Evolutionary conservation across 1,139 yeast genomes (phyloP).

Genomic region (Sugiyamaella novakii): DNA sequence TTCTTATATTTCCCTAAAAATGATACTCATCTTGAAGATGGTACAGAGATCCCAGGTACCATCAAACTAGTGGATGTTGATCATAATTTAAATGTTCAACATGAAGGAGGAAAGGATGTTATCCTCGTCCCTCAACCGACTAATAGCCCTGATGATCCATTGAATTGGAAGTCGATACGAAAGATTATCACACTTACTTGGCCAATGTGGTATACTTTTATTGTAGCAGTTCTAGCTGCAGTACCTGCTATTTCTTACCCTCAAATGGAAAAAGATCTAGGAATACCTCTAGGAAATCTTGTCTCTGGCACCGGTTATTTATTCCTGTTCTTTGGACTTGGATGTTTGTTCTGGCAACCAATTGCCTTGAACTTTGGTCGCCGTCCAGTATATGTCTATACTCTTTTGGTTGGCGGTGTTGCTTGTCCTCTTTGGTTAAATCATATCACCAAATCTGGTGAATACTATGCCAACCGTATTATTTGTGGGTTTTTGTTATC

Average conservation of each 20-base stretch:
- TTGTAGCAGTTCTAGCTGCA: conserved; percentile 51
- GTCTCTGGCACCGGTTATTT: conserved; percentile 56
- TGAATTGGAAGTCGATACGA: conserved; percentile 48
- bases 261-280: conserved; percentile 41
- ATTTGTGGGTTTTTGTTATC: conserved; percentile 54
- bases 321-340: conserved; percentile 52
- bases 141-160: conserved; percentile 53
- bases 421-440: conserved; percentile 36
- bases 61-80: conserved; percentile 57
- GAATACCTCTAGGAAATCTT: conserved; percentile 46
- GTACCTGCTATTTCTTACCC: conserved; percentile 34
- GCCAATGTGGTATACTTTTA: conserved; percentile 48
- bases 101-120: conserved; percentile 40
- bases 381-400: conserved; percentile 51
- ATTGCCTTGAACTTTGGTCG: conserved; percentile 56
- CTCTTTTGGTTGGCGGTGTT: conserved; percentile 33
- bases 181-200: conserved; percentile 40
- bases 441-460: conserved; percentile 31
- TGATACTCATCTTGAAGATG: conserved; percentile 23
- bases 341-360: conserved; percentile 54
- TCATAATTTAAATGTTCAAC: conserved; percentile 32
- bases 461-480: conserved; percentile 47
- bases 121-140: conserved; percentile 51
- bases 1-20: conserved; percentile 20
- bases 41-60: conserved; percentile 49